phyloP scores from a whole-genome alignment of 176 grass and related monocot species.

The Hordeum vulgare region DNA sequence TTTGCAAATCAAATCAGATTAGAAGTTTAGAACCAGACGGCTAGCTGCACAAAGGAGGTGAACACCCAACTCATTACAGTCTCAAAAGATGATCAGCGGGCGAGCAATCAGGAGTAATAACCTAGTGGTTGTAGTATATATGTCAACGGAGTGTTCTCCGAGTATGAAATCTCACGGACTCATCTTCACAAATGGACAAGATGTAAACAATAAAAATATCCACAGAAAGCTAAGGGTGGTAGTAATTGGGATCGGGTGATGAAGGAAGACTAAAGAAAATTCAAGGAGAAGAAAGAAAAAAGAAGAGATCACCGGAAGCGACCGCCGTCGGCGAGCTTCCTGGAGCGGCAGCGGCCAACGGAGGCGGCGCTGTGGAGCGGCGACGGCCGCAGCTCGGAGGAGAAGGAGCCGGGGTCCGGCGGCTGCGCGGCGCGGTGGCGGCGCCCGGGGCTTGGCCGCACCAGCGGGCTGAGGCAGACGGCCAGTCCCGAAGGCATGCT shows the following conservation, averaged over 20 bases:
- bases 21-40: not conserved
- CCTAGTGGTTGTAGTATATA: not conserved
- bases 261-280: not conserved
- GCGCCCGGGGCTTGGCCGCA: conserved; percentile 58
- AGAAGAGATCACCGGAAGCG: conserved; percentile 57
- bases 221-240: not conserved
- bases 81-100: conserved; percentile 7
- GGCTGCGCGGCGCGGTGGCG: conserved; percentile 38
- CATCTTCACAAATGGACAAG: conserved; percentile 27
- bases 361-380: conserved; percentile 44
- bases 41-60: conserved; percentile 3
- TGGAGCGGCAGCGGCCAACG: conserved; percentile 57
- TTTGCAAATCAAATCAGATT: not conserved
- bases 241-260: not conserved
- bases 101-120: not conserved
- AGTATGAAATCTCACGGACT: conserved; percentile 22
- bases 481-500: conserved; percentile 47
- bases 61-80: not conserved
- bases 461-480: conserved; percentile 83
- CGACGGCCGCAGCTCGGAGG: conserved; percentile 55
- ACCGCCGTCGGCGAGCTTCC: conserved; percentile 59
- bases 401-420: conserved; percentile 30
- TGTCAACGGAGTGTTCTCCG: conserved; percentile 32
- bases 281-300: not conserved
- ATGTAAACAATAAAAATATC: conserved; percentile 15